These are phyloP conservation scores for Gracilaria caudata DNA, from an alignment of 23 red algal genomes.

Conservation along the genomic window DNA sequence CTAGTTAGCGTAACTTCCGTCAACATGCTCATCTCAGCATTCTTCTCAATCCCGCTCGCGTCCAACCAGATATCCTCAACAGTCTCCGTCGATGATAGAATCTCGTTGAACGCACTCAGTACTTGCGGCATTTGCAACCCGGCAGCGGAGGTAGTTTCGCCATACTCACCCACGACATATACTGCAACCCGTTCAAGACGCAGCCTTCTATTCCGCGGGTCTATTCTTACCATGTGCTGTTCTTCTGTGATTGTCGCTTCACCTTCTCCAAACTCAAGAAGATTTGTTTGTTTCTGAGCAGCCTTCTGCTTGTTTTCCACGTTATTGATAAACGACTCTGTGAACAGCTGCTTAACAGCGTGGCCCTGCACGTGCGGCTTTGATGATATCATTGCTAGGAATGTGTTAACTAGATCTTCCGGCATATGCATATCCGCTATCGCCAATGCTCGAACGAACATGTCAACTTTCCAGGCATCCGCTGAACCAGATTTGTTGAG, in stretches of 20 bases:
- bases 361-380: conserved; percentile 66
- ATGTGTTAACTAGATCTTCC: conserved; percentile 66
- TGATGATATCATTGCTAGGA: conserved; percentile 80
- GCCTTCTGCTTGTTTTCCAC: neutral
- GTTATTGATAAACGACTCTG: conserved; percentile 25
- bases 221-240: conserved; percentile 4
- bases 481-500: conserved; percentile 34
- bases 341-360: conserved; percentile 65
- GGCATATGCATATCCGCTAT: conserved; percentile 66
- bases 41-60: neutral
- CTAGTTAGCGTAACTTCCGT: conserved; percentile 53
- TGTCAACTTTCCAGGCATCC: conserved; percentile 77
- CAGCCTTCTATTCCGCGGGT: conserved; percentile 36
- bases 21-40: conserved; percentile 32
- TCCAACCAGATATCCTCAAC: conserved; percentile 50
- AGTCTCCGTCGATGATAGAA: conserved; percentile 7
- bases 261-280: conserved; percentile 20
- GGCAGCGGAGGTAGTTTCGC: neutral
- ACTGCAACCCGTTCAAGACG: conserved; percentile 62
- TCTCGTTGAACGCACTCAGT: conserved; percentile 24
- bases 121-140: conserved; percentile 40
- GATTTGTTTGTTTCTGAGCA: neutral
- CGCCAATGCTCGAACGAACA: conserved; percentile 53
- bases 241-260: neutral
- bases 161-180: conserved; percentile 70